These are phyloP conservation scores for Rhytidiadelphus loreus DNA, from an alignment of 225 moss, liverwort and hornwort species.

Conservation along the genomic window DNA sequence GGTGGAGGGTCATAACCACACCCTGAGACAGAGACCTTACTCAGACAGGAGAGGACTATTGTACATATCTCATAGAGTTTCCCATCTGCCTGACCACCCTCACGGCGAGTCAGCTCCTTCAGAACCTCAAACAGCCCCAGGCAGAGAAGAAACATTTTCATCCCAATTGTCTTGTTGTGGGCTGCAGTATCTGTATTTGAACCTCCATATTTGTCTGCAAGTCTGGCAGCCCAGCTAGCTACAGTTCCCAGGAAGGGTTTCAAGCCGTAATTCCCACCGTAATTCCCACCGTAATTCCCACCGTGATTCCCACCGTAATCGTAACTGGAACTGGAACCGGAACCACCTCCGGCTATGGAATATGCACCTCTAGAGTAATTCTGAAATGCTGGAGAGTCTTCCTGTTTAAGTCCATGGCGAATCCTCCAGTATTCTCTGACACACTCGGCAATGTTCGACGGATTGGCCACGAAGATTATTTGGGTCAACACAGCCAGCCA, in stretches of 20 bases:
- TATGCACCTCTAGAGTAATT: not conserved
- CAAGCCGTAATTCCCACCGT: not conserved
- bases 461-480: conserved; percentile 5
- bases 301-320: not conserved
- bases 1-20: not conserved
- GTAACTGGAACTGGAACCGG: not conserved
- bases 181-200: not conserved
- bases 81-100: not conserved
- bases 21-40: not conserved
- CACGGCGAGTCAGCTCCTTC: not conserved
- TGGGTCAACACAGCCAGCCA: conserved; percentile 25
- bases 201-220: conserved; percentile 16
- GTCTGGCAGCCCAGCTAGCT: conserved; percentile 14
- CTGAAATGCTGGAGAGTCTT: not conserved
- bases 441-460: conserved; percentile 5
- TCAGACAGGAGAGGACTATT: conserved; percentile 12
- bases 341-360: not conserved
- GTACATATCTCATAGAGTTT: not conserved
- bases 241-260: not conserved
- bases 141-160: conserved; percentile 20
- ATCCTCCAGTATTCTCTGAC: conserved; percentile 1
- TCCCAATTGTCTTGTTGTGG: not conserved
- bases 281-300: not conserved
- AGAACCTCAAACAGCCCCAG: conserved; percentile 18
- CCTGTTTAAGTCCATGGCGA: not conserved